phyloP scores from a whole-genome alignment of 441 rosid species.

The Lepidium campestre region DNA sequence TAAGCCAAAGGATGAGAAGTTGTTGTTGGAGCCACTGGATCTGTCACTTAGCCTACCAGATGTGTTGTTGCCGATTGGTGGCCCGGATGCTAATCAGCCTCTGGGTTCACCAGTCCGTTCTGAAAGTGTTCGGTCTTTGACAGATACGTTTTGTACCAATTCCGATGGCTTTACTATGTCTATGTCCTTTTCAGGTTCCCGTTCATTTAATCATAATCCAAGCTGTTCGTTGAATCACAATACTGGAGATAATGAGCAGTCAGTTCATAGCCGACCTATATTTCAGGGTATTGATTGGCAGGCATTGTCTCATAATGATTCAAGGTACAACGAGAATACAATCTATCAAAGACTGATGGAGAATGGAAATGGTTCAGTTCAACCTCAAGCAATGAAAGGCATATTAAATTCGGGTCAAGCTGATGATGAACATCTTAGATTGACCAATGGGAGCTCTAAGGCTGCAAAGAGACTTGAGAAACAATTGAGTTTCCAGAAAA shows the following conservation, averaged over 20 bases:
- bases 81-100: constrained; percentile 42
- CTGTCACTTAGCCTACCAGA: constrained; percentile 93
- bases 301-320: constrained; percentile 62
- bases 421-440: constrained; percentile 39
- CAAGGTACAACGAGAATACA: constrained; percentile 60
- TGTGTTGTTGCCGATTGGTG: constrained; percentile 76
- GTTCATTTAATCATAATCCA: constrained; percentile 86
- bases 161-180: constrained; percentile 92
- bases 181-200: constrained; percentile 93
- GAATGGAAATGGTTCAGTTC: constrained; percentile 62
- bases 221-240: constrained; percentile 94
- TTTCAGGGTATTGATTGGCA: constrained; percentile 88
- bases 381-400: constrained; percentile 47
- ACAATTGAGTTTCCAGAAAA: constrained; percentile 68
- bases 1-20: constrained; percentile 61
- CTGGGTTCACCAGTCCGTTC: constrained; percentile 79
- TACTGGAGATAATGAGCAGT: constrained; percentile 85
- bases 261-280: constrained; percentile 94
- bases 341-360: constrained; percentile 55
- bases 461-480: constrained; percentile 54
- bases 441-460: constrained; percentile 50
- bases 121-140: constrained; percentile 73
- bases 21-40: constrained; percentile 72
- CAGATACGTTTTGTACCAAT: constrained; percentile 62
- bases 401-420: constrained; percentile 42